Evolutionary conservation across 2,329 filamentous ascomycete species (phyloP).

Genomic region (Penicillium sp.): DNA sequence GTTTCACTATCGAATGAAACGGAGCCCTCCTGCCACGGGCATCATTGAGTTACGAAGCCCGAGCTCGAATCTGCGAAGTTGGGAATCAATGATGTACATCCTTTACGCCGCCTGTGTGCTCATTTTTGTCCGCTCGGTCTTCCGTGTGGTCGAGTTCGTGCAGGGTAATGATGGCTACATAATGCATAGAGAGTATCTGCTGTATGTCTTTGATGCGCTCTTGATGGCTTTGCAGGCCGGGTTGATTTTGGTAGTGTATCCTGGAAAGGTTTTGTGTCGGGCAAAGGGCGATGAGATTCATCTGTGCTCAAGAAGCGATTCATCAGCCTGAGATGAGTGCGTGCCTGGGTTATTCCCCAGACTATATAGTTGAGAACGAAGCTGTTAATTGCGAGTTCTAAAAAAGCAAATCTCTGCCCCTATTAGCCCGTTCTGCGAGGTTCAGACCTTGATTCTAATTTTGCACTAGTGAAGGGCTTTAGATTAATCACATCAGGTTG

Average conservation of each 20-base stretch:
- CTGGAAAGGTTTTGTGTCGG: no score
- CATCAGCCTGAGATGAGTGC: no score
- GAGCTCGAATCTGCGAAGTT: background rate
- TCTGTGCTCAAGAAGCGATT: no score
- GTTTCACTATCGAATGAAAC: constrained; percentile 17
- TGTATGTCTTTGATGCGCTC: constrained; percentile 22
- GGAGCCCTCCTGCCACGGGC: background rate
- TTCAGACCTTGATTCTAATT: no score
- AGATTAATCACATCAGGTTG: no score
- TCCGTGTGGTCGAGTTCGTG: constrained; percentile 20
- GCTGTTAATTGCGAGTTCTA: no score
- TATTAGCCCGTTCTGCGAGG: no score
- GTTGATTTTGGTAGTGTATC: background rate
- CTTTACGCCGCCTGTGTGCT: constrained; percentile 18
- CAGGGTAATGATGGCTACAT: constrained; percentile 19
- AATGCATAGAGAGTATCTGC: constrained; percentile 17
- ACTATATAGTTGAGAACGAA: no score
- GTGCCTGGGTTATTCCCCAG: no score
- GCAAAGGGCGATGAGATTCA: no score
- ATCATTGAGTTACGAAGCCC: background rate
- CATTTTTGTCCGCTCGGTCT: constrained; percentile 20
- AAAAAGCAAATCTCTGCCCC: no score
- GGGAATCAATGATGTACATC: constrained; percentile 27
- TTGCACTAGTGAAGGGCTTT: no score
- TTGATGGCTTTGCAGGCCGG: constrained; percentile 16